Percentiles rank a stretch among this genome's conserved stretches.
Evolutionary conservation across 352 stramenopile species (phyloP).

Genomic region (Globisporangium apiculatum): DNA sequence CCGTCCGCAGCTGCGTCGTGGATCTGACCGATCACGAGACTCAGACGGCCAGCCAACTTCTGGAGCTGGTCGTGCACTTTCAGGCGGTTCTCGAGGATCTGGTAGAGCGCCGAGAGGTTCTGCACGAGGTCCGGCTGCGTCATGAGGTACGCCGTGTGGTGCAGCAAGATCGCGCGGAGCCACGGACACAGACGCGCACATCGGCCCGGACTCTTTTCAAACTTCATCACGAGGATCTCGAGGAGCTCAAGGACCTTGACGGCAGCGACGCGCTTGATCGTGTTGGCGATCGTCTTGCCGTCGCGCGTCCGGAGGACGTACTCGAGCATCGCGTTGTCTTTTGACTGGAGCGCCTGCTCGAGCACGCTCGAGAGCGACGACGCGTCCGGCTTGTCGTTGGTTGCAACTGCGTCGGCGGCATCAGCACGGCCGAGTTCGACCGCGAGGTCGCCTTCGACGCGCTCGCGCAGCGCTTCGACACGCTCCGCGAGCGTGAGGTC

Average conservation of each 20-base stretch:
- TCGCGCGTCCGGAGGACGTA: slow-evolving; percentile 77
- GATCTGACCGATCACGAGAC: slow-evolving; percentile 79
- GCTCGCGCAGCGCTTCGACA: slow-evolving; percentile 68
- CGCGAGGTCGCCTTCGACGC: slow-evolving; percentile 65
- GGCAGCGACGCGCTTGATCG: slow-evolving; percentile 65
- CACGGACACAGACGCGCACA: slow-evolving; percentile 74
- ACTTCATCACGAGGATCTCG: slow-evolving; percentile 75
- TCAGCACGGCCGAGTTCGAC: slow-evolving; percentile 49
- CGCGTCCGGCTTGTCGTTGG: slow-evolving; percentile 56
- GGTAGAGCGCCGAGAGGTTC: slow-evolving; percentile 76
- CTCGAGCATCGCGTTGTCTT: slow-evolving; percentile 84
- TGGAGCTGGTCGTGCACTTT: slow-evolving; percentile 80
- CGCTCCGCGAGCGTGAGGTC: slow-evolving; percentile 70
- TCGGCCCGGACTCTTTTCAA: slow-evolving; percentile 73
- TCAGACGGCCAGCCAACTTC: slow-evolving; percentile 75
- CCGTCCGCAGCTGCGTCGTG: slow-evolving; percentile 35
- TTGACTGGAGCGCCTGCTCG: slow-evolving; percentile 78
- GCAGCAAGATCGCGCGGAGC: slow-evolving; percentile 73
- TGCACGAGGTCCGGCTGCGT: slow-evolving; percentile 78
- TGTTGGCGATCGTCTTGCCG: slow-evolving; percentile 65
- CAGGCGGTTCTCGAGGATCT: slow-evolving; percentile 75
- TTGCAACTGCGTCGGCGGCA: slow-evolving; percentile 19
- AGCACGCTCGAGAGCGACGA: slow-evolving; percentile 78
- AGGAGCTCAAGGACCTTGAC: slow-evolving; percentile 73
- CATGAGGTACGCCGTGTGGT: slow-evolving; percentile 84